Percentiles rank a stretch among this genome's conserved stretches.
phyloP scores from a whole-genome alignment of 2,329 filamentous ascomycete genomes.

The Neurospora crassa region DNA sequence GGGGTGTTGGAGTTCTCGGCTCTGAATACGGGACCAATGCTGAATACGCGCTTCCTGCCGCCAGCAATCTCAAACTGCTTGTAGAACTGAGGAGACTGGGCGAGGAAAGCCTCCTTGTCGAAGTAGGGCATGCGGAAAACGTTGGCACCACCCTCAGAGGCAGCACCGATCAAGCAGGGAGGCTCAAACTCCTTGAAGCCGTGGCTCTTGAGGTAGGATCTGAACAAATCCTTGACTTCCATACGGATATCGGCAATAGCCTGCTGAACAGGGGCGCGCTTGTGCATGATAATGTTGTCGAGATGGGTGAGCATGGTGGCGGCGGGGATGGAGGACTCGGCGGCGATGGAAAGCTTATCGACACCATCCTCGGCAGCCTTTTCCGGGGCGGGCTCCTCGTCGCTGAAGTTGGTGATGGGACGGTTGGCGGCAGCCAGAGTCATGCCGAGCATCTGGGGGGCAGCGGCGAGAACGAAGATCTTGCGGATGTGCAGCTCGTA shows the following conservation, averaged over 20 bases:
- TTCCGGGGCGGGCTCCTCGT: slow-evolving; percentile 35
- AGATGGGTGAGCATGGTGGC: slow-evolving; percentile 78
- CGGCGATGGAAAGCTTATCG: slow-evolving; percentile 25
- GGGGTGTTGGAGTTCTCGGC: slow-evolving; percentile 82
- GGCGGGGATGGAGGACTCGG: slow-evolving; percentile 45
- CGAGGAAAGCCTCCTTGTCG: slow-evolving; percentile 68
- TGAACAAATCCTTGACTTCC: slow-evolving; percentile 31
- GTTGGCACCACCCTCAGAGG: slow-evolving; percentile 86
- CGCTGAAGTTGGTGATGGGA: slow-evolving; percentile 48
- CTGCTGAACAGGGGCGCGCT: slow-evolving; percentile 83
- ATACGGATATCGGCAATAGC: slow-evolving; percentile 54
- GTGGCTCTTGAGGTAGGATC: slow-evolving; percentile 58
- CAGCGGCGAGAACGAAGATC: slow-evolving; percentile 65
- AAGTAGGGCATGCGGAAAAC: slow-evolving; percentile 92
- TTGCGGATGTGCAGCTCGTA: slow-evolving; percentile 85
- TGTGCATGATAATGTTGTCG: slow-evolving; percentile 87
- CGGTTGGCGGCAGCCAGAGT: slow-evolving; percentile 45
- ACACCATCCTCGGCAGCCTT: slow-evolving; percentile 22
- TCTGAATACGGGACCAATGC: slow-evolving; percentile 72
- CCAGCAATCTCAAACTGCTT: slow-evolving; percentile 81
- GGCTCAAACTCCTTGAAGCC: slow-evolving; percentile 81
- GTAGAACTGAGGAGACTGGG: slow-evolving; percentile 74
- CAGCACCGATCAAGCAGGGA: slow-evolving; percentile 79
- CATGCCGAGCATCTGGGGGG: slow-evolving; percentile 47
- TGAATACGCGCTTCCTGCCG: slow-evolving; percentile 66